Evolutionary conservation across 257 asterid genomes (phyloP).

Genomic region (Ajuga chamaepitys): DNA sequence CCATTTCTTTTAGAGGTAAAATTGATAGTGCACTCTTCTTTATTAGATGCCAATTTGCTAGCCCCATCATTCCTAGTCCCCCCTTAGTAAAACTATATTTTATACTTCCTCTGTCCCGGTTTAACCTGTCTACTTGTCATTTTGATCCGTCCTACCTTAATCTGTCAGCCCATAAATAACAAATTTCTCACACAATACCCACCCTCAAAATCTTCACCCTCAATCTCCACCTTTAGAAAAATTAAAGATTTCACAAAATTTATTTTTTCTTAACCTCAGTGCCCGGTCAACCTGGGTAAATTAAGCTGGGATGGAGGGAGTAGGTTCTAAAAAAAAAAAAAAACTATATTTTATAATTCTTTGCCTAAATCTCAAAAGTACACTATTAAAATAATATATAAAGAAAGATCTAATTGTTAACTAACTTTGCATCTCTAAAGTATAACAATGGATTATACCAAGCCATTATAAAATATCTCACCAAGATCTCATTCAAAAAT

Average conservation of each 20-base stretch:
- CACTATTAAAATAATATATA: neutral
- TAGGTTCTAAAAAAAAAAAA: too few relatives aligned
- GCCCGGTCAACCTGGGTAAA: too few relatives aligned
- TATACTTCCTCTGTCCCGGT: too few relatives aligned
- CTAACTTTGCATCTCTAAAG: conserved; percentile 25
- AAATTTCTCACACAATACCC: too few relatives aligned
- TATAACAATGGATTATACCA: conserved; percentile 9
- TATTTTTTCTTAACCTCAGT: too few relatives aligned
- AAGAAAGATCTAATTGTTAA: conserved; percentile 10
- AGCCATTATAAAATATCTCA: neutral
- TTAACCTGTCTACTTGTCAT: too few relatives aligned
- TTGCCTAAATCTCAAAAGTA: conserved; percentile 14
- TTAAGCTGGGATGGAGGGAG: too few relatives aligned
- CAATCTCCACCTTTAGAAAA: too few relatives aligned
- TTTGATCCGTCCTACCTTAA: too few relatives aligned
- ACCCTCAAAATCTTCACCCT: too few relatives aligned
- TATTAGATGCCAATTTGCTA: conserved; percentile 29
- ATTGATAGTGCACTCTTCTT: conserved; percentile 36
- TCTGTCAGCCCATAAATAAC: too few relatives aligned
- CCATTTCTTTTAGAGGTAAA: conserved; percentile 52
- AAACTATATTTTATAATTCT: neutral
- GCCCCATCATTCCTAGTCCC: conserved; percentile 24
- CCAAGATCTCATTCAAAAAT: neutral
- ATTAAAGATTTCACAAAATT: too few relatives aligned
- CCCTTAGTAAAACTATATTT: conserved; percentile 7